A percentile compares a stretch with the other conserved stretches of the same genome.
Evolutionary conservation across 2,329 filamentous ascomycete genomes (phyloP).

Genomic region (Daldinia sp.): DNA sequence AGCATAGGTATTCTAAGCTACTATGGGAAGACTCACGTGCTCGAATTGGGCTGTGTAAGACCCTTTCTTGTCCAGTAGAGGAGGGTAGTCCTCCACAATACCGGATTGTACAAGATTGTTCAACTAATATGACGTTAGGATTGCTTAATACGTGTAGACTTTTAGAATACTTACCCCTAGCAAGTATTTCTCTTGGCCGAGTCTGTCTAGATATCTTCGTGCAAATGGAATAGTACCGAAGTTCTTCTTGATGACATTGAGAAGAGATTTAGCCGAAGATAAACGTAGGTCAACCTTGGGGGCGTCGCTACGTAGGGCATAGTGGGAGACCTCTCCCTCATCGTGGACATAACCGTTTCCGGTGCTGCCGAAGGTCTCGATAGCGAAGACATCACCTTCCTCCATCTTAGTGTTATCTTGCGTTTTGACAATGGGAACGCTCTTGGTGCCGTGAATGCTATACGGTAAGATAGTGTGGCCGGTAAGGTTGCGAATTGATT

Average conservation of each 20-base stretch:
- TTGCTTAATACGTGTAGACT: not conserved
- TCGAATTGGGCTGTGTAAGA: slow-evolving; percentile 95
- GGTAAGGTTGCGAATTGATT: slow-evolving; percentile 85
- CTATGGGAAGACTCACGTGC: slow-evolving; percentile 72
- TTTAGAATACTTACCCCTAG: slow-evolving; percentile 73
- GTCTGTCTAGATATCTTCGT: slow-evolving; percentile 85
- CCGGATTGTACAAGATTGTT: slow-evolving; percentile 85
- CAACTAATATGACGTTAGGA: slow-evolving; percentile 61
- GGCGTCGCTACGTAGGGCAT: slow-evolving; percentile 77
- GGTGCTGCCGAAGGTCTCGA: slow-evolving; percentile 95
- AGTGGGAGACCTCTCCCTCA: slow-evolving; percentile 90
- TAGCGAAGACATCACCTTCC: slow-evolving; percentile 93
- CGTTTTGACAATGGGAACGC: slow-evolving; percentile 91
- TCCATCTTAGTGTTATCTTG: slow-evolving; percentile 95
- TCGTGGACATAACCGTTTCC: slow-evolving; percentile 88
- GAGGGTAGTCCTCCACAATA: slow-evolving; percentile 90
- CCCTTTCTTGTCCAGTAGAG: slow-evolving; percentile 89
- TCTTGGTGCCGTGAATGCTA: slow-evolving; percentile 91
- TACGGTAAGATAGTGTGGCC: slow-evolving; percentile 91
- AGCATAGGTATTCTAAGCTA: no score
- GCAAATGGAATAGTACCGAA: slow-evolving; percentile 94
- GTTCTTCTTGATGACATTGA: slow-evolving; percentile 94
- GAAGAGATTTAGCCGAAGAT: slow-evolving; percentile 82
- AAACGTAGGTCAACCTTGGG: slow-evolving; percentile 79
- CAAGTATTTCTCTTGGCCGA: slow-evolving; percentile 95